Conservation (phyloP, 768 basidiomycete species). For the Leccinum fibrillosum region DNA sequence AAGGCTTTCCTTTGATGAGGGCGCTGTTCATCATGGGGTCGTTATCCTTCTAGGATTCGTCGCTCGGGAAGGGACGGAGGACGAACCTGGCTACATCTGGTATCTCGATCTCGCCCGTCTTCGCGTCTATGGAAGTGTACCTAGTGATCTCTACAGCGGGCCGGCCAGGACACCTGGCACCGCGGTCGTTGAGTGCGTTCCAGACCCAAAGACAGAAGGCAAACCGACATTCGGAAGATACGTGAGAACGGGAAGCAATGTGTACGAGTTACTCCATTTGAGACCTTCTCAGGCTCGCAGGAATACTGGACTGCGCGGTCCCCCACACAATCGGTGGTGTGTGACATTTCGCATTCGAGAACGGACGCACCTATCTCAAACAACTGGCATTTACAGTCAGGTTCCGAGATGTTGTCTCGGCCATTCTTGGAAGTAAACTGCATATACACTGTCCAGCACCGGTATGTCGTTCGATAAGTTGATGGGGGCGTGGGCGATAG, state of each 20-base stretch:
- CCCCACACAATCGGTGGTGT: slow-evolving; percentile 1
- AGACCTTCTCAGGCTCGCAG: slow-evolving; percentile 44
- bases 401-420: neutral
- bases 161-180: slow-evolving; percentile 55
- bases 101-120: slow-evolving; percentile 50
- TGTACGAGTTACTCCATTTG: slow-evolving; percentile 28
- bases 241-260: slow-evolving; percentile 75
- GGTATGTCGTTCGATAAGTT: neutral
- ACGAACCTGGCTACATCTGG: slow-evolving; percentile 43
- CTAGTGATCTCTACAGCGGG: slow-evolving; percentile 73
- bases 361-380: slow-evolving; percentile 50
- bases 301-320: slow-evolving; percentile 51
- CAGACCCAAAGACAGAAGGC: neutral
- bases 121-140: slow-evolving; percentile 44
- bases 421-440: slow-evolving; percentile 5
- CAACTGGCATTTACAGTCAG: slow-evolving; percentile 47
- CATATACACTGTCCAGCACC: neutral
- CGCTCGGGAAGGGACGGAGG: slow-evolving; percentile 5
- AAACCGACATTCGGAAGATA: slow-evolving; percentile 65
- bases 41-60: slow-evolving; percentile 1
- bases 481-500: neutral
- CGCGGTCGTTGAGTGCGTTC: slow-evolving; percentile 5
- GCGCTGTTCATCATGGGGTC: slow-evolving; percentile 24
- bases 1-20: slow-evolving; percentile 30
- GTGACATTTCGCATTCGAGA: neutral